Evolutionary conservation across 2,329 filamentous ascomycete species (phyloP).

Genomic region (Cryphonectria radicalis): DNA sequence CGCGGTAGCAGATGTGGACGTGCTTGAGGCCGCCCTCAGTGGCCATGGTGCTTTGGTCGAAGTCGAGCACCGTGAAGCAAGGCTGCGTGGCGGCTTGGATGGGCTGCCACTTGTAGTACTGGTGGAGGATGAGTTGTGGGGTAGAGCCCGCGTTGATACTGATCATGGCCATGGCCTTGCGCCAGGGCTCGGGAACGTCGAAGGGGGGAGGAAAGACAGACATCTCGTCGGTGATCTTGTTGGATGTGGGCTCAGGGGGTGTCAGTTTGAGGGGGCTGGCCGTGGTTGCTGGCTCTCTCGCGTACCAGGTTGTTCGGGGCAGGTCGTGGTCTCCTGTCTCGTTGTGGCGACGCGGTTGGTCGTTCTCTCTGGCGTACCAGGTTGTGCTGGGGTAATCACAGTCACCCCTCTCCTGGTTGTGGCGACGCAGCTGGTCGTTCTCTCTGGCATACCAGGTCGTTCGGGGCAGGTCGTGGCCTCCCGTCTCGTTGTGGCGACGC

Average conservation of each 20-base stretch:
- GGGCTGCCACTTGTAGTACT: conserved; percentile 20
- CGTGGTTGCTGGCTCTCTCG: background rate
- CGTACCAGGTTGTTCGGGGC: background rate
- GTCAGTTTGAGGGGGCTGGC: too few relatives aligned
- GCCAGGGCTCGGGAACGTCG: conserved; percentile 25
- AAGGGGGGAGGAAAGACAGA: conserved; percentile 7
- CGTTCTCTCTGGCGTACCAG: too few relatives aligned
- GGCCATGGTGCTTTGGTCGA: conserved; percentile 11
- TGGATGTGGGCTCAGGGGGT: background rate
- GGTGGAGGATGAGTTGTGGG: conserved; percentile 21
- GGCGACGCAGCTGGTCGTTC: too few relatives aligned
- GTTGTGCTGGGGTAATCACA: too few relatives aligned
- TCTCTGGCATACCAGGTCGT: background rate
- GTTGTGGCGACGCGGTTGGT: background rate
- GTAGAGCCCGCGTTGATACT: conserved; percentile 26
- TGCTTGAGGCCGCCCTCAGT: conserved; percentile 14
- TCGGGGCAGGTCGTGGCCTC: too few relatives aligned
- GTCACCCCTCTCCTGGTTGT: background rate
- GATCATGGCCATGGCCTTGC: conserved; percentile 26
- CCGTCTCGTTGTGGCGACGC: background rate
- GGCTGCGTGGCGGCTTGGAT: conserved; percentile 3
- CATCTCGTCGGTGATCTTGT: conserved; percentile 3
- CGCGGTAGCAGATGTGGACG: conserved; percentile 23
- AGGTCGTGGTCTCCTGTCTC: too few relatives aligned
- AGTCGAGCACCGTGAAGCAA: conserved; percentile 21